Conservation (phyloP, 1,139 yeast species). For the Magnusiomyces starmeri region DNA sequence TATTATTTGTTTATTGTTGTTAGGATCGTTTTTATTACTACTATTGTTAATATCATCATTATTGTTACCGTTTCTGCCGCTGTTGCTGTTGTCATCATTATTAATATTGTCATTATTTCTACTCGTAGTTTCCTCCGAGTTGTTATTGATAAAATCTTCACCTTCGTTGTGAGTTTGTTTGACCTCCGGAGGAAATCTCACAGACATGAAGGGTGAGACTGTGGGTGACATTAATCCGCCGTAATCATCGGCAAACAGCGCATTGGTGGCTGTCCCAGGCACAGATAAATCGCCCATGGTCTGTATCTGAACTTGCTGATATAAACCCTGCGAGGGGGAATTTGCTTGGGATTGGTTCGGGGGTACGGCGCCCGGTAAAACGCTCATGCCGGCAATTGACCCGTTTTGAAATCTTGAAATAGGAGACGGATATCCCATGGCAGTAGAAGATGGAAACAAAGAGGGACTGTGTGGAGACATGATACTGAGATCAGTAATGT, state of each 20-base stretch:
- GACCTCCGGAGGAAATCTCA: conserved; percentile 12
- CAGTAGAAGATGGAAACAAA: conserved; percentile 3
- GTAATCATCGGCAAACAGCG: conserved; percentile 9
- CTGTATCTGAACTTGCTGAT: no score
- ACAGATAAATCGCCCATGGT: no score
- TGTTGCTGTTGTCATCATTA: background rate
- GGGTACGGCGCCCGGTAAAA: no score
- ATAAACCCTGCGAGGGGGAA: no score
- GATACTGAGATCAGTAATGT: background rate
- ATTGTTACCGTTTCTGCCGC: background rate
- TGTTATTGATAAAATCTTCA: background rate
- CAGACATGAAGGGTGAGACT: conserved; percentile 14
- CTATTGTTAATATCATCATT: background rate
- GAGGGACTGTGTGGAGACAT: conserved; percentile 6
- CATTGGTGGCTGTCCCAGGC: background rate
- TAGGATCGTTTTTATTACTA: background rate
- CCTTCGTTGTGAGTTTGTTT: conserved; percentile 5
- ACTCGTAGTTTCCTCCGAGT: no score
- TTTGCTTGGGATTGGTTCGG: no score
- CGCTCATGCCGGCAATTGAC: no score
- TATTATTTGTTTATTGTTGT: conserved; percentile 1
- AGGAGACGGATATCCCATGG: no score
- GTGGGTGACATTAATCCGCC: conserved; percentile 14
- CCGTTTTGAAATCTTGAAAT: no score
- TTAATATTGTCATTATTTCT: background rate